Evolutionary conservation across 179 eudicot species (phyloP), one percentile per base, ranked within the genome.

Genomic region (Spinacia oleracea): DNA sequence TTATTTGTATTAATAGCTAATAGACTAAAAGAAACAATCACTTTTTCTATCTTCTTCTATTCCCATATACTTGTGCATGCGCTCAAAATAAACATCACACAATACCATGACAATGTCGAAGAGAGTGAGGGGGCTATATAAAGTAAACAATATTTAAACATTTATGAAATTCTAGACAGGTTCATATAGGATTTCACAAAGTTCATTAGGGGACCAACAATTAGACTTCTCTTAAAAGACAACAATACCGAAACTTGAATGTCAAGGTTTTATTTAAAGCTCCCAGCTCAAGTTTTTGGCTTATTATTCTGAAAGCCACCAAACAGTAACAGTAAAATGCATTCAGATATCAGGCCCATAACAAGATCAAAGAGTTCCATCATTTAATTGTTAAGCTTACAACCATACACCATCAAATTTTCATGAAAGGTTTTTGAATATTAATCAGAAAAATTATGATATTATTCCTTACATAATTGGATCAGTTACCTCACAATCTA

Each of bases 301-400:
- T 46, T 64, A 45, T 29, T 5, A 51, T 29, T 16, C 0, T 29
- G 1, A 50, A 31, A 16, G 55, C 1, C 38, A 27, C 42, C 20
- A 11, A 31, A 8, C 48, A 23, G 43, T 6, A 31, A 2, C 31
- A 31, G 12, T 25, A 23, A 25, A 27, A 43, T 29, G 18, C 51
- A 46, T 0, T 45, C 27, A 45, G 38, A 5, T 4, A 71, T 71
- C 40, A 27, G 9, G 58, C 56, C 32, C 35, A 65, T 9, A 42
- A 23, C 32, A 68, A 68, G 53, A 32, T 18, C 45, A 69, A 69
- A 69, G 48, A 43, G 58, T 6, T 71, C 59, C 55, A 60, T 42
- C 14, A n/a, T 4, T 14, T 4, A 69, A 43, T 16, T 25, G 7
- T 48, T 25, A 48, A 71, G 60, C 20, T 38, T 38, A 38, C 40